Percentiles rank a stretch among this genome's conserved stretches.
Conservation (phyloP, 495 filamentous ascomycete species). For the Thermothielavioides terrestris region DNA sequence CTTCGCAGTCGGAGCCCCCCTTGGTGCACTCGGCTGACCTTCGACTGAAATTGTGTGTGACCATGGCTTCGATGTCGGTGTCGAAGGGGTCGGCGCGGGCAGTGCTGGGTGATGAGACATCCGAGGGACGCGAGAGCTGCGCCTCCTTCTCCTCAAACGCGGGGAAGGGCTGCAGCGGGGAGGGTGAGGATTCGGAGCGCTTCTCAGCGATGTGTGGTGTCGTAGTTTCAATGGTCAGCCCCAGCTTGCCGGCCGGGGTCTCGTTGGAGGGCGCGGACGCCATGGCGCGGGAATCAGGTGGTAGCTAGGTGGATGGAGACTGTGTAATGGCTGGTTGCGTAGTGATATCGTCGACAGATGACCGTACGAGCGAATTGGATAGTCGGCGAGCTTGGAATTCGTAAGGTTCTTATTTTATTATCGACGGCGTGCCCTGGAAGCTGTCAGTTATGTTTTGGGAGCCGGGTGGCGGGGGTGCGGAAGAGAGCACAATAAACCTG, state of each 20-base stretch:
- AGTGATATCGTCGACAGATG: slow-evolving; percentile 17
- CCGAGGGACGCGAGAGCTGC: slow-evolving; percentile 21
- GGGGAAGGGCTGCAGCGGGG: slow-evolving; percentile 18
- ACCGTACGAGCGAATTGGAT: neutral
- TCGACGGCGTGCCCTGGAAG: slow-evolving; percentile 2
- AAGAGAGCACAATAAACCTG: neutral
- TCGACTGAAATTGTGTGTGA: slow-evolving; percentile 24
- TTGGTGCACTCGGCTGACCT: slow-evolving; percentile 26
- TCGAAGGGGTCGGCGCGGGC: slow-evolving; percentile 37
- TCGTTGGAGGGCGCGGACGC: slow-evolving; percentile 15
- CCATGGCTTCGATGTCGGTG: slow-evolving; percentile 41
- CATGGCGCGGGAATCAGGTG: slow-evolving; percentile 12
- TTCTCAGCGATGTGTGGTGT: slow-evolving; percentile 15
- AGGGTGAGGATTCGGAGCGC: slow-evolving; percentile 21
- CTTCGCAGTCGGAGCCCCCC: slow-evolving; percentile 32
- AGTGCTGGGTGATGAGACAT: slow-evolving; percentile 32
- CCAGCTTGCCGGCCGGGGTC: slow-evolving; percentile 23
- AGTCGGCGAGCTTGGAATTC: neutral
- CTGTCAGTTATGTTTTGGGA: slow-evolving; percentile 4
- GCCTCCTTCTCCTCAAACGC: slow-evolving; percentile 23
- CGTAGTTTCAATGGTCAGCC: slow-evolving; percentile 26
- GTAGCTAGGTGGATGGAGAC: neutral
- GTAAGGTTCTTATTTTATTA: neutral
- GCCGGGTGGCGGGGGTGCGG: neutral
- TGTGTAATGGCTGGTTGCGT: slow-evolving; percentile 13